Percentiles rank a stretch among this genome's conserved stretches.
phyloP scores from a whole-genome alignment of 2,329 filamentous ascomycete species.

The Xylariaceae sp. region DNA sequence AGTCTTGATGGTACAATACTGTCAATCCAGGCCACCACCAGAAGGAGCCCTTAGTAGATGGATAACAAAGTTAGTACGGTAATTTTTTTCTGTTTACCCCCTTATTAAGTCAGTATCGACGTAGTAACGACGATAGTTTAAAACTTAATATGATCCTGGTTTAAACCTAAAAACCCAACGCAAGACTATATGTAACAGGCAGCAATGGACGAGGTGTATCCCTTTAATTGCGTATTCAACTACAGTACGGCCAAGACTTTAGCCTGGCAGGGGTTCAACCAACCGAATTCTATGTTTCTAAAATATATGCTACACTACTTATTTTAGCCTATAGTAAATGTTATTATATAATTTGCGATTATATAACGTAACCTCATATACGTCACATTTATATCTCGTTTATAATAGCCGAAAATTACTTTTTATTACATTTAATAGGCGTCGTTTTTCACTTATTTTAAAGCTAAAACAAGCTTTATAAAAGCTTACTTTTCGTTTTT shows the following conservation, averaged over 20 bases:
- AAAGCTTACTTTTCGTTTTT: too few relatives aligned
- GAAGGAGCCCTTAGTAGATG: background rate
- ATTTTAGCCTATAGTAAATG: too few relatives aligned
- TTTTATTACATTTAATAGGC: background rate
- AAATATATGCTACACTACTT: background rate
- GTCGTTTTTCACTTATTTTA: background rate
- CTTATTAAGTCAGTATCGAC: background rate
- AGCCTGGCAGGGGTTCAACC: too few relatives aligned
- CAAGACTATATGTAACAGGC: background rate
- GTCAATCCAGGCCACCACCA: too few relatives aligned
- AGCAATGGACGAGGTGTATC: too few relatives aligned
- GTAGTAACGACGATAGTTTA: background rate
- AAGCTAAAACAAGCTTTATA: too few relatives aligned
- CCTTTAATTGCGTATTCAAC: too few relatives aligned
- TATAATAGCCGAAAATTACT: background rate
- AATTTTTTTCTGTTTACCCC: background rate
- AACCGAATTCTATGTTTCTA: too few relatives aligned
- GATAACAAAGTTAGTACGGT: background rate
- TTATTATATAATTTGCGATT: too few relatives aligned
- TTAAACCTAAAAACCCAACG: background rate
- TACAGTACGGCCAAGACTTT: too few relatives aligned
- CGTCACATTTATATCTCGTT: too few relatives aligned
- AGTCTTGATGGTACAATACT: background rate
- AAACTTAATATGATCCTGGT: background rate
- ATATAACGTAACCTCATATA: too few relatives aligned